Conservation (phyloP, 192 early-diverging fungal genomes). For the Coemansia sp. region DNA sequence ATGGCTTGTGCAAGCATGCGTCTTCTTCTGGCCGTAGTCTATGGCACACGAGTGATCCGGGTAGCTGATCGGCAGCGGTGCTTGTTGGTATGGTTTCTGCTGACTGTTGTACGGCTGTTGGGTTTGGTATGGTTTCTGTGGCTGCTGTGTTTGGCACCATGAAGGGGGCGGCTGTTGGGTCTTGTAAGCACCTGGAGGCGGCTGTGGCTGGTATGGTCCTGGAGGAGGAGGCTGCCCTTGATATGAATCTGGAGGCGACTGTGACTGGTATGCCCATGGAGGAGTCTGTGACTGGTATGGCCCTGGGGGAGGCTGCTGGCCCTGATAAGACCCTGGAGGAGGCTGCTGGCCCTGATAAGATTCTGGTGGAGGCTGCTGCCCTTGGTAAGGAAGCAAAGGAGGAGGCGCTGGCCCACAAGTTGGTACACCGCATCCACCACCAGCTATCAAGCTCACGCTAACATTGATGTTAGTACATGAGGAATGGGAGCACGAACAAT, state of each 20-base stretch:
- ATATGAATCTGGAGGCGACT: neutral
- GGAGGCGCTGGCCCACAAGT: neutral
- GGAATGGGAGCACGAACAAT: neutral
- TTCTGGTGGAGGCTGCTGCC: neutral
- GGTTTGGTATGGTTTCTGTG: too few relatives aligned
- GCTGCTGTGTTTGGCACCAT: too few relatives aligned
- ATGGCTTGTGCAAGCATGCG: neutral
- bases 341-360: neutral
- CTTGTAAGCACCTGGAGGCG: too few relatives aligned
- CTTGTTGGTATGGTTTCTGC: neutral
- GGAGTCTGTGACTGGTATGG: too few relatives aligned
- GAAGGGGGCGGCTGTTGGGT: too few relatives aligned
- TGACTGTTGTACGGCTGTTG: neutral
- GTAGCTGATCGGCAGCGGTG: neutral
- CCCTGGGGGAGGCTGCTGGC: neutral
- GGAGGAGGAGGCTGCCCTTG: neutral
- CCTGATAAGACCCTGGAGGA: neutral
- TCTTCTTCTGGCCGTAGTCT: neutral
- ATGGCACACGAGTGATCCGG: neutral
- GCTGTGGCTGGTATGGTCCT: too few relatives aligned
- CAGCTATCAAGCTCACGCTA: neutral
- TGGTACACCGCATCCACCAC: neutral
- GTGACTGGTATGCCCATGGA: neutral
- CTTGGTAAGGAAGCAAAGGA: neutral
- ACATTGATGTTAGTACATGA: neutral